Percentiles rank a stretch among this genome's conserved stretches.
phyloP scores from a whole-genome alignment of 371 early-diverging fungal genomes.

The Dichotomocladium elegans region DNA sequence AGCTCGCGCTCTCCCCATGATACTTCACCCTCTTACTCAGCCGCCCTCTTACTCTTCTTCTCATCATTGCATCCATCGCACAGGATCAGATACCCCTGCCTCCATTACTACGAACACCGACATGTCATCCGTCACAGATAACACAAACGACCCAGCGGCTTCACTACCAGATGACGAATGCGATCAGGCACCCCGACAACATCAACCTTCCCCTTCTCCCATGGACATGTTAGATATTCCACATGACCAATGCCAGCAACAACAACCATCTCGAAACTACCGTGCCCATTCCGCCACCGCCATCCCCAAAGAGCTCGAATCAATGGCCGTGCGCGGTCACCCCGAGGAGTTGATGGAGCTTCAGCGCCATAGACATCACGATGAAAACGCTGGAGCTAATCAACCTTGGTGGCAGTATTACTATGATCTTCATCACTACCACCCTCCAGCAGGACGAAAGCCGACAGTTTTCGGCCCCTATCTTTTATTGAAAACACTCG shows the following conservation, averaged over 20 bases:
- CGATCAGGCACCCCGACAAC: background rate
- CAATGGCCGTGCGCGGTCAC: background rate
- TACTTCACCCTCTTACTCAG: slow-evolving; percentile 5
- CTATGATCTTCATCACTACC: slow-evolving; percentile 38
- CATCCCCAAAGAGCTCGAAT: slow-evolving; percentile 36
- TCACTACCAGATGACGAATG: too few species aligned
- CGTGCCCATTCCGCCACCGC: slow-evolving; percentile 42
- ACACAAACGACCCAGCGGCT: too few species aligned
- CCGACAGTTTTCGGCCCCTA: slow-evolving; percentile 88
- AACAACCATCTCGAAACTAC: slow-evolving; percentile 18
- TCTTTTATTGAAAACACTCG: slow-evolving; percentile 90
- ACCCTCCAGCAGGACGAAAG: slow-evolving; percentile 40
- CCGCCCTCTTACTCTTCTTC: background rate
- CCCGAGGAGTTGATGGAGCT: background rate
- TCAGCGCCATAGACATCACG: slow-evolving; percentile 23
- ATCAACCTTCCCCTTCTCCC: background rate
- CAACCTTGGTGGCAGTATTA: slow-evolving; percentile 45
- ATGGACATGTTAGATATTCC: background rate
- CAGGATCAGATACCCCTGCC: background rate
- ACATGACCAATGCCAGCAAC: background rate
- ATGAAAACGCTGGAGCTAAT: background rate
- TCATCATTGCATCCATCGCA: slow-evolving; percentile 1
- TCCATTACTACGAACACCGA: background rate
- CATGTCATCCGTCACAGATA: too few species aligned
- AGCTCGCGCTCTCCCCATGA: too few species aligned